These are phyloP conservation scores for Lichtheimia hyalospora DNA, from an alignment of 371 early-diverging fungal genomes.

Conservation along the genomic window DNA sequence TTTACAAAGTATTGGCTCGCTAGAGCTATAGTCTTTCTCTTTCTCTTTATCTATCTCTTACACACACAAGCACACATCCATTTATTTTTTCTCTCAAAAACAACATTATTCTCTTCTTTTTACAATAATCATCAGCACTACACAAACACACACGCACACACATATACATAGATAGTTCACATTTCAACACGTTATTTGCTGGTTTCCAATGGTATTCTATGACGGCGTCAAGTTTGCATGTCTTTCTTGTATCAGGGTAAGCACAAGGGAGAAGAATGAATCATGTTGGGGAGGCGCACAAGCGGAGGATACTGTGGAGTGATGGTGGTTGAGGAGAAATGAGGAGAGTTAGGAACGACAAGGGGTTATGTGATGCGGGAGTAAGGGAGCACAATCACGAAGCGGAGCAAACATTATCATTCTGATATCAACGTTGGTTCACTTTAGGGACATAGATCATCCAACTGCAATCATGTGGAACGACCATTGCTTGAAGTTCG, in stretches of 20 bases:
- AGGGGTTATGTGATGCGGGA: no score
- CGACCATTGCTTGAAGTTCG: constrained; percentile 65
- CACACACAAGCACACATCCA: no score
- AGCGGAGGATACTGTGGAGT: neutral
- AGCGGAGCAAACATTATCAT: constrained; percentile 3
- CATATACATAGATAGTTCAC: neutral
- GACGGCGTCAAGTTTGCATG: constrained; percentile 31
- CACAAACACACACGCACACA: neutral
- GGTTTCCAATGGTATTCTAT: constrained; percentile 16
- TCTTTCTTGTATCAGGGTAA: constrained; percentile 30
- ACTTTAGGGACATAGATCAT: constrained; percentile 22
- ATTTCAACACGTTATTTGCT: neutral
- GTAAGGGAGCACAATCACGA: constrained; percentile 1
- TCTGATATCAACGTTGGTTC: neutral
- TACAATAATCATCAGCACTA: no score
- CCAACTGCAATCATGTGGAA: constrained; percentile 23
- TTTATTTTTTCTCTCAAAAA: no score
- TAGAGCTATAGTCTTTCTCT: constrained; percentile 5
- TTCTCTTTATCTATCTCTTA: neutral
- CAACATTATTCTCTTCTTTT: no score
- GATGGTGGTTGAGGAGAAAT: no score
- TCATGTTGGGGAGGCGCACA: no score
- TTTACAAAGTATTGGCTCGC: constrained; percentile 4
- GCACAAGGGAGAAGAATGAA: neutral
- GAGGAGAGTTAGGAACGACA: no score